These are phyloP conservation scores for Sugiyamaella japonica DNA, from an alignment of 1,139 yeast species.

Conservation along the genomic window DNA sequence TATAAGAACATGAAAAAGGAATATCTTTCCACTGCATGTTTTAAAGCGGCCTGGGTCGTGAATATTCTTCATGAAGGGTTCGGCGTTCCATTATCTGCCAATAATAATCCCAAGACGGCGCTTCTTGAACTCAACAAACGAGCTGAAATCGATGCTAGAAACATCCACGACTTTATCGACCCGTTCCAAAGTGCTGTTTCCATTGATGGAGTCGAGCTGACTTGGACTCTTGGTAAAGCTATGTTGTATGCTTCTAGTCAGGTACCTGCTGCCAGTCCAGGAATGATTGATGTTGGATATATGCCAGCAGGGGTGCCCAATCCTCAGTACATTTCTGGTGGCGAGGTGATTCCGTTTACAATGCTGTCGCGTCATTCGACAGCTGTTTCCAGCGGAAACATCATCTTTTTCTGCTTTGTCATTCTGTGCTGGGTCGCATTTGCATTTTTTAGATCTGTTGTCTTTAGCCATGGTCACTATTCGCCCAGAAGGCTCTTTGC, in stretches of 20 bases:
- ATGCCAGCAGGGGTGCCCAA: conserved; percentile 25
- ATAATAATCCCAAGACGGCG: neutral
- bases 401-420: conserved; percentile 11
- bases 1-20: conserved; percentile 43
- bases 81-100: conserved; percentile 56
- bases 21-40: conserved; percentile 58
- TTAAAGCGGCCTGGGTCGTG: conserved; percentile 72
- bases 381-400: conserved; percentile 1
- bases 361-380: conserved; percentile 4
- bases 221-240: conserved; percentile 86
- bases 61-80: conserved; percentile 73
- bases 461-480: neutral
- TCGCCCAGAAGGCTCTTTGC: conserved; percentile 5
- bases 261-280: conserved; percentile 27
- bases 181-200: conserved; percentile 62
- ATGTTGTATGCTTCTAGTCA: conserved; percentile 54
- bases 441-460: conserved; percentile 7
- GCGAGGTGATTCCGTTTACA: conserved; percentile 22
- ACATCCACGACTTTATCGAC: conserved; percentile 37
- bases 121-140: conserved; percentile 11
- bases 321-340: conserved; percentile 23
- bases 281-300: conserved; percentile 26
- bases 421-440: conserved; percentile 4
- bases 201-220: conserved; percentile 62
- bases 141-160: conserved; percentile 3